Evolutionary conservation across 495 filamentous ascomycete genomes (phyloP), one percentile per base, ranked within the genome.

Genomic region (Penicillium samsonianum): DNA sequence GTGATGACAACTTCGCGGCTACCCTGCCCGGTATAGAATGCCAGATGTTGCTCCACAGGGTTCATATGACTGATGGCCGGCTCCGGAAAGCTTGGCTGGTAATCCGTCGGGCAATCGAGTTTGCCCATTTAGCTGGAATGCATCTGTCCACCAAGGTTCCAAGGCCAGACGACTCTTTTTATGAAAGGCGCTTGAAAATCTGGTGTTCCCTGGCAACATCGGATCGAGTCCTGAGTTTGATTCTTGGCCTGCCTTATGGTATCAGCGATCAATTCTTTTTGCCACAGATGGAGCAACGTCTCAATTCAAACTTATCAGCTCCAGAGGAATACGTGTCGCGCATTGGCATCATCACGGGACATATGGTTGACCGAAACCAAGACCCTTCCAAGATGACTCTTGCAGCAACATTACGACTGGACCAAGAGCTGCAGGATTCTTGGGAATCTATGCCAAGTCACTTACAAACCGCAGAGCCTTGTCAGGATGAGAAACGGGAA

Each of bases 291-390:
- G 60, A 61, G 25, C 61, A 58, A 35, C 61, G 58, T 22, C 38
- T 74, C 46, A 56, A 60, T 54, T 22, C 57, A 35, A 26, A 63
- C 11, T 26, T 57, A 11, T 35, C 60, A 26, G 56, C 57, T 7
- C 47, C 61, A 0, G 65, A 72, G 33, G 53, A 64, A 46, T 76
- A 73, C 47, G 30, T 72, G 23, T 26, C 77, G 6, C 67, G 70
- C 3, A 65, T 79, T 4, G 65, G 66, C 12, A 49, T 67, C 8
- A 55, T 84, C 11, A 68, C 69, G 2, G 80, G 80, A 16, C 74
- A 79, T 37, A 78, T 84, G 58, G 74, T 80, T 26, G 82, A 84
- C 50, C 69, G 80, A 6, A 82, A 80, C 38, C 74, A 78, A 59
- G 67, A 76, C 42, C 65, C 69, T 7, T 51, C 59, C 1, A 67